Evolutionary conservation across 23 red algal genomes (phyloP).

Genomic region (Gracilaria gracilis): DNA sequence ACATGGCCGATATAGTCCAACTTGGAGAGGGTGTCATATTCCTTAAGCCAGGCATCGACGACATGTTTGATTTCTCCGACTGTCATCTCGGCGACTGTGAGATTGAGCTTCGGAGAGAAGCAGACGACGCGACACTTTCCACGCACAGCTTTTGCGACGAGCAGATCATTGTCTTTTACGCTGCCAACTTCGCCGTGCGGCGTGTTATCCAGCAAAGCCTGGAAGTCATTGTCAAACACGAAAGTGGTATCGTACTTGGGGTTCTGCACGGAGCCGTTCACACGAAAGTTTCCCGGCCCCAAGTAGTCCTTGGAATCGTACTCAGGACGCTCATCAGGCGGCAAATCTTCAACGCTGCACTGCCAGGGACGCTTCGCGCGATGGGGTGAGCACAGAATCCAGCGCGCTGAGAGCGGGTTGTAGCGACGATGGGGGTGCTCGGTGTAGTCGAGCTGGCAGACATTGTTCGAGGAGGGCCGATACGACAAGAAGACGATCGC

Average conservation of each 20-base stretch:
- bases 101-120: slow-evolving; percentile 94
- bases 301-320: slow-evolving; percentile 93
- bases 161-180: slow-evolving; percentile 64
- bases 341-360: slow-evolving; percentile 75
- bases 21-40: slow-evolving; percentile 71
- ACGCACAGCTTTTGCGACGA: slow-evolving; percentile 77
- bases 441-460: slow-evolving; percentile 71
- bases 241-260: slow-evolving; percentile 87
- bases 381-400: slow-evolving; percentile 93
- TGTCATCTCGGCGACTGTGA: slow-evolving; percentile 97
- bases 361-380: slow-evolving; percentile 97
- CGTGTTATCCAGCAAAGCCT: slow-evolving; percentile 79
- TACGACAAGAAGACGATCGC: neutral
- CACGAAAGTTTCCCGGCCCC: slow-evolving; percentile 91
- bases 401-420: slow-evolving; percentile 83
- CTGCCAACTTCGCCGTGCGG: slow-evolving; percentile 67
- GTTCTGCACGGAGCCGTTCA: slow-evolving; percentile 79
- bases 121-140: slow-evolving; percentile 94
- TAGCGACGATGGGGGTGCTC: slow-evolving; percentile 96
- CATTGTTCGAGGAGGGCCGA: neutral
- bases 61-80: slow-evolving; percentile 72
- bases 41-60: slow-evolving; percentile 87
- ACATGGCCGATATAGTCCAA: slow-evolving; percentile 85
- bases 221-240: slow-evolving; percentile 99
- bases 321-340: slow-evolving; percentile 78